These are phyloP conservation scores for Ogataea paradorogensis DNA, from an alignment of 805 yeast genomes.

Conservation along the genomic window DNA sequence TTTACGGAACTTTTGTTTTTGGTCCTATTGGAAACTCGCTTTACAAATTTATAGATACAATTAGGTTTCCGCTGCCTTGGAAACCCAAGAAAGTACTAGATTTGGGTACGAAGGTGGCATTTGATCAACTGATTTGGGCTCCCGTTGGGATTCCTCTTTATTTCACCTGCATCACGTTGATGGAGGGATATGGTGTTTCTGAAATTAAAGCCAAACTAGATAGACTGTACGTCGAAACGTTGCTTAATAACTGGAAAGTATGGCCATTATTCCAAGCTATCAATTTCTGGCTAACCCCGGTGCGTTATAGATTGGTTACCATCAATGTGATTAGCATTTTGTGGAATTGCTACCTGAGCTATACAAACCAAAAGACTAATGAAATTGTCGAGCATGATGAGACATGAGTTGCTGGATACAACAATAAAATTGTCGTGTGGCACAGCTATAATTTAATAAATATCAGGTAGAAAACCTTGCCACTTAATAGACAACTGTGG, in stretches of 20 bases:
- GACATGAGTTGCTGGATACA: slow-evolving; percentile 1
- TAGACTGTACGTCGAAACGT: slow-evolving; percentile 61
- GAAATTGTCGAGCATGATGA: slow-evolving; percentile 2
- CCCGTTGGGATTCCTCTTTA: slow-evolving; percentile 77
- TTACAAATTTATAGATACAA: slow-evolving; percentile 50
- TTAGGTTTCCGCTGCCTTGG: slow-evolving; percentile 37
- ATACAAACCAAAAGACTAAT: slow-evolving; percentile 40
- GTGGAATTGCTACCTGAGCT: slow-evolving; percentile 82
- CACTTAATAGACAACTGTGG: slow-evolving; percentile 10
- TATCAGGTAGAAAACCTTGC: neutral
- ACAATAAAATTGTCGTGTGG: slow-evolving; percentile 5
- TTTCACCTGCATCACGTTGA: slow-evolving; percentile 59
- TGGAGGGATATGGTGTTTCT: slow-evolving; percentile 51
- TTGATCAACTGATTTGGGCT: slow-evolving; percentile 76
- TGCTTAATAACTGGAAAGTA: slow-evolving; percentile 73
- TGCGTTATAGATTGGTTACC: slow-evolving; percentile 60
- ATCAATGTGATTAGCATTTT: slow-evolving; percentile 72
- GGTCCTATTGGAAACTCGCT: slow-evolving; percentile 74
- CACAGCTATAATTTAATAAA: neutral
- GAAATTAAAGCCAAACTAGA: slow-evolving; percentile 43
- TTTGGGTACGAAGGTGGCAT: slow-evolving; percentile 49
- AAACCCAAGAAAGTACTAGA: slow-evolving; percentile 25
- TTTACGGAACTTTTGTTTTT: slow-evolving; percentile 72
- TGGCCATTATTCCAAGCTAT: slow-evolving; percentile 88
- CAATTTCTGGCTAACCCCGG: slow-evolving; percentile 76